Evolutionary conservation across 257 asterid genomes (phyloP).

Genomic region (Verbena officinalis): DNA sequence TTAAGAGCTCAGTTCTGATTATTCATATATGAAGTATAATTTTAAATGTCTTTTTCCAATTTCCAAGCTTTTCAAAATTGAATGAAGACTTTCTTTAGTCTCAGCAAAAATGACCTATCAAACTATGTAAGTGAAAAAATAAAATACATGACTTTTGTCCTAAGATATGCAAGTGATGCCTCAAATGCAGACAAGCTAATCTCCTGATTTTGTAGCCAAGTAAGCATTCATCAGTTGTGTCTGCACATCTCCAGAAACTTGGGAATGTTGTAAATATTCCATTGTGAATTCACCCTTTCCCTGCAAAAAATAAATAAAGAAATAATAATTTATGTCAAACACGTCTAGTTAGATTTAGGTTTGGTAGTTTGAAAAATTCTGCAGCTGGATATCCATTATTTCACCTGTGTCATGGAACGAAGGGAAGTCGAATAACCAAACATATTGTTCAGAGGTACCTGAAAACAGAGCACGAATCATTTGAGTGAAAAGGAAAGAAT

Average conservation of each 20-base stretch:
- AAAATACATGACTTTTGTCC: background rate
- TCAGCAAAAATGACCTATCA: slow-evolving; percentile 20
- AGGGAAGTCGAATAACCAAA: slow-evolving; percentile 98
- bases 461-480: slow-evolving; percentile 28
- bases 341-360: background rate
- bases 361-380: background rate
- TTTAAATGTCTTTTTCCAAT: slow-evolving; percentile 4
- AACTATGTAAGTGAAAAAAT: slow-evolving; percentile 22
- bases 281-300: slow-evolving; percentile 99
- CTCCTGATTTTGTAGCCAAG: slow-evolving; percentile 61
- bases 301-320: slow-evolving; percentile 43
- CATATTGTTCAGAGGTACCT: slow-evolving; percentile 99
- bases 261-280: slow-evolving; percentile 86
- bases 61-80: slow-evolving; percentile 34
- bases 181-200: slow-evolving; percentile 33
- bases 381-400: background rate
- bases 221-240: slow-evolving; percentile 68
- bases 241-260: slow-evolving; percentile 87
- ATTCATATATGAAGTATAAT: background rate
- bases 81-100: slow-evolving; percentile 28
- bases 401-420: slow-evolving; percentile 99
- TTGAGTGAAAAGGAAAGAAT: background rate
- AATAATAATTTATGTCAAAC: background rate
- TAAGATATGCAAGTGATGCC: slow-evolving; percentile 4
- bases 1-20: slow-evolving; percentile 17